Evolutionary conservation across 2,329 filamentous ascomycete species (phyloP).

Genomic region (Botrytis tulipae): DNA sequence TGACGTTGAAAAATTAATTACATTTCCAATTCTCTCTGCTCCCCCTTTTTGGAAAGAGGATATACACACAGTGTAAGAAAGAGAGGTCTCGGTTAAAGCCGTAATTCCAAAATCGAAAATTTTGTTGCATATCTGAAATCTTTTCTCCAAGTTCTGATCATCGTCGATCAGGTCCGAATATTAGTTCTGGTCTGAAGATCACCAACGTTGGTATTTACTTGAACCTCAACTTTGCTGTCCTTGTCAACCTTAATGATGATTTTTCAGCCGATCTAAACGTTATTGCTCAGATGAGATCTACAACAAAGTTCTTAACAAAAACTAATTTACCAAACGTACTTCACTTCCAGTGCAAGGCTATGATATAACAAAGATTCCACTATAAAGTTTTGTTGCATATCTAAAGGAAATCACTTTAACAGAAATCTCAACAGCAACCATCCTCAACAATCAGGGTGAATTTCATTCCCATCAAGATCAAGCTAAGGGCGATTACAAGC

Average conservation of each 20-base stretch:
- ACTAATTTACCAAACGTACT: too few relatives aligned
- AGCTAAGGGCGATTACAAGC: background rate
- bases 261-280: background rate
- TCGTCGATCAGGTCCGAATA: background rate
- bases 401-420: background rate
- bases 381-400: background rate
- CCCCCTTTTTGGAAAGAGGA: background rate
- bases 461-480: too few relatives aligned
- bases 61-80: background rate
- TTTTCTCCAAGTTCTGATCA: background rate
- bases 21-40: background rate
- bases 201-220: background rate
- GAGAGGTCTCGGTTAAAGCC: background rate
- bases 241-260: background rate
- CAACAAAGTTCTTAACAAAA: background rate
- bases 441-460: background rate
- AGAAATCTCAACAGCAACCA: background rate
- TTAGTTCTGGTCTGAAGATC: background rate
- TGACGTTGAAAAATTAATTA: background rate
- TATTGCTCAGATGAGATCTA: background rate
- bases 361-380: background rate
- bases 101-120: too few relatives aligned
- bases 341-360: background rate
- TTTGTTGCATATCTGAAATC: background rate
- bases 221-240: background rate